phyloP scores from a whole-genome alignment of 768 basidiomycete species.

The Gymnopilus dilepis region DNA sequence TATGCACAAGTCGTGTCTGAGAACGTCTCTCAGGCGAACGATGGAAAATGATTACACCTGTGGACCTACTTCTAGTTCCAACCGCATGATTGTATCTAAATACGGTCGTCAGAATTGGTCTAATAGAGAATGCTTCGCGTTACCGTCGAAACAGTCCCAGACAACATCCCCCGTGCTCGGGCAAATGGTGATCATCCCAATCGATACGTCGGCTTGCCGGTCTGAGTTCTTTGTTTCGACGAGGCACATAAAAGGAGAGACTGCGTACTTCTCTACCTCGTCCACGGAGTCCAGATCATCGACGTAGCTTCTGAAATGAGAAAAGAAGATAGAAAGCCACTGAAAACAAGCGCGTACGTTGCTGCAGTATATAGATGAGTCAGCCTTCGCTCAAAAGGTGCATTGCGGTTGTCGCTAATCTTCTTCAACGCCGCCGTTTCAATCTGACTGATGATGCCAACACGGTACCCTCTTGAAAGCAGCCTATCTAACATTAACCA shows the following conservation, averaged over 20 bases:
- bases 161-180: slow-evolving; percentile 92
- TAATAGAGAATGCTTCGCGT: slow-evolving; percentile 5
- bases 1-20: slow-evolving; percentile 87
- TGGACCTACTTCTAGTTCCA: slow-evolving; percentile 78
- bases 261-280: slow-evolving; percentile 55
- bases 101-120: not conserved
- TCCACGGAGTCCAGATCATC: slow-evolving; percentile 79
- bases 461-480: slow-evolving; percentile 78
- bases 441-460: slow-evolving; percentile 81
- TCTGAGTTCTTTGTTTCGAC: slow-evolving; percentile 58
- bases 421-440: slow-evolving; percentile 93
- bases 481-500: slow-evolving; percentile 43
- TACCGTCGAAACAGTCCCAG: slow-evolving; percentile 91
- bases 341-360: slow-evolving; percentile 61
- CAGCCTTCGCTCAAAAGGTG: slow-evolving; percentile 74
- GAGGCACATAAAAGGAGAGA: slow-evolving; percentile 76
- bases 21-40: not conserved
- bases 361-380: slow-evolving; percentile 85
- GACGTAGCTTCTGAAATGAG: slow-evolving; percentile 64
- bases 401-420: slow-evolving; percentile 73
- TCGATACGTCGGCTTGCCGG: slow-evolving; percentile 42
- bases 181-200: slow-evolving; percentile 80
- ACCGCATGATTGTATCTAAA: slow-evolving; percentile 80
- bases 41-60: not conserved
- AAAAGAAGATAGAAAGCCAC: not conserved